Percentiles rank a stretch among this genome's conserved stretches.
Conservation (phyloP, 768 basidiomycete genomes). For the Suillus sp. region DNA sequence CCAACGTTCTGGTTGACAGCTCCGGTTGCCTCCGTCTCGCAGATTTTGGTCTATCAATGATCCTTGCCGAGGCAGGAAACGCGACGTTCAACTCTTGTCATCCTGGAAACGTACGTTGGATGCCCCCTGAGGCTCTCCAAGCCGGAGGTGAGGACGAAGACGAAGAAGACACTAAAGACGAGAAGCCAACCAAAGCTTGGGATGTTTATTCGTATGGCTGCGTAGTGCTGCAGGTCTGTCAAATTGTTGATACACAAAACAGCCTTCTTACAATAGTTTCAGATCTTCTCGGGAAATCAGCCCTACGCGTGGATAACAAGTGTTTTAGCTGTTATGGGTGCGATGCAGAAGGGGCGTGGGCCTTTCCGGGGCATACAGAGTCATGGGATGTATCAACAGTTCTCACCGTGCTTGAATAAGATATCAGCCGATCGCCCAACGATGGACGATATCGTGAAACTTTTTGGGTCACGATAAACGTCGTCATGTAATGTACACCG, state of each 20-base stretch:
- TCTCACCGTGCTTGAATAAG: not conserved
- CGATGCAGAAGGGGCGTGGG: not conserved
- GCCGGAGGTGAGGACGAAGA: not conserved
- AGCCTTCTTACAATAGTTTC: not conserved
- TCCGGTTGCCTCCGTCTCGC: constrained; percentile 35
- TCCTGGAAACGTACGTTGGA: constrained; percentile 17
- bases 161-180: not conserved
- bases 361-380: not conserved
- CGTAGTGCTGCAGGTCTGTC: not conserved
- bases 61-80: constrained; percentile 34
- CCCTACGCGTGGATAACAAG: constrained; percentile 20
- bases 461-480: not conserved
- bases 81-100: constrained; percentile 19
- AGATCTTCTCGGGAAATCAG: constrained; percentile 29
- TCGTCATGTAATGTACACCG: too few species aligned
- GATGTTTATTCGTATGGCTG: constrained; percentile 8
- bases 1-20: constrained; percentile 39
- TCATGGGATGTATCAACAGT: not conserved
- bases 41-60: constrained; percentile 40
- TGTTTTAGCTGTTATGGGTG: constrained; percentile 19
- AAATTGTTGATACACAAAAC: not conserved
- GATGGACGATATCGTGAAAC: not conserved
- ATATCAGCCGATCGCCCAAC: not conserved
- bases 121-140: constrained; percentile 21
- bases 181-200: constrained; percentile 21